Conservation (phyloP, 805 yeast genomes). For the Saccharomycopsis lassenensis region DNA sequence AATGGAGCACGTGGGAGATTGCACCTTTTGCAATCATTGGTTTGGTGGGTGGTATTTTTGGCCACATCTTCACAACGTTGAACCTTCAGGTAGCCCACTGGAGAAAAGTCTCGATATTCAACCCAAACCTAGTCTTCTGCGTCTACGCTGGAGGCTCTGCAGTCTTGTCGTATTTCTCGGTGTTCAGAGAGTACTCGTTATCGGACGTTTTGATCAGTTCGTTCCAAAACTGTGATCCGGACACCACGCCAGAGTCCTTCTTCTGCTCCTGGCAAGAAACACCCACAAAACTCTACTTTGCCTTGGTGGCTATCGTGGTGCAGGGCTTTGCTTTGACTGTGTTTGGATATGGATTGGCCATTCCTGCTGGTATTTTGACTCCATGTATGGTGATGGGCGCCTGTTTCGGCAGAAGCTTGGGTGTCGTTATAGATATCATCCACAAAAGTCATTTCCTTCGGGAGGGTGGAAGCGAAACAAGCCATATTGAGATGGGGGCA, state of each 20-base stretch:
- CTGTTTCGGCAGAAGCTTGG: slow-evolving; percentile 43
- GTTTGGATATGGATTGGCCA: slow-evolving; percentile 54
- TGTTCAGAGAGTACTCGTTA: slow-evolving; percentile 43
- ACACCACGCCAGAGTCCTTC: slow-evolving; percentile 1
- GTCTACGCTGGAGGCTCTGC: slow-evolving; percentile 40
- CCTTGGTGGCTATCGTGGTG: slow-evolving; percentile 29
- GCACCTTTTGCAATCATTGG: slow-evolving; percentile 68
- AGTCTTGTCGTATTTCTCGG: slow-evolving; percentile 42
- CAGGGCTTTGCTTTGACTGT: slow-evolving; percentile 53
- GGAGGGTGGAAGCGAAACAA: slow-evolving; percentile 25
- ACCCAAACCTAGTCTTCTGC: slow-evolving; percentile 22
- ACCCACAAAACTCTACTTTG: slow-evolving; percentile 19
- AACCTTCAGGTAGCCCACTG: slow-evolving; percentile 34
- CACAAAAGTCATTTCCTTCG: slow-evolving; percentile 31
- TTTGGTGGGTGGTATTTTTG: slow-evolving; percentile 55
- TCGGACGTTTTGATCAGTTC: slow-evolving; percentile 43
- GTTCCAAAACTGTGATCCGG: slow-evolving; percentile 51
- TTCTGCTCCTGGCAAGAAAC: too few species aligned
- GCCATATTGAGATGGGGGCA: slow-evolving; percentile 73
- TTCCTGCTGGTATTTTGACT: slow-evolving; percentile 61
- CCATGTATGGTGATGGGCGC: slow-evolving; percentile 59
- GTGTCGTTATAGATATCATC: slow-evolving; percentile 37
- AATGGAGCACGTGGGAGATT: slow-evolving; percentile 63
- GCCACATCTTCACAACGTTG: slow-evolving; percentile 39
- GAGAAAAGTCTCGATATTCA: slow-evolving; percentile 21